A percentile compares a stretch with the other conserved stretches of the same genome.
phyloP scores from a whole-genome alignment of 140 eudicot species.

The Anethum foeniculum region DNA sequence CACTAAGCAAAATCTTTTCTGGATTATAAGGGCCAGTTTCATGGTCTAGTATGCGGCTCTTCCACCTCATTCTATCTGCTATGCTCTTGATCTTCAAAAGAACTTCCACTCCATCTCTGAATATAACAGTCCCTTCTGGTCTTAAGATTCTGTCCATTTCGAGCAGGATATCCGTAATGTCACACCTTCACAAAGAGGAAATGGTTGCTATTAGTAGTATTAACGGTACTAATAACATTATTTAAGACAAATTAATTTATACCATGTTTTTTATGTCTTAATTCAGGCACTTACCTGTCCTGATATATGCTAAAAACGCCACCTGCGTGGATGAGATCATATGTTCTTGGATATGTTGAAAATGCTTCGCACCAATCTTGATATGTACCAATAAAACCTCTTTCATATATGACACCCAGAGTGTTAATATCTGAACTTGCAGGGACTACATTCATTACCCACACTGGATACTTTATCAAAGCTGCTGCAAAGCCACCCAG shows the following conservation, averaged over 20 bases:
- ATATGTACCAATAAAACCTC: constrained; percentile 79
- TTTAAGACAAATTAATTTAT: background rate
- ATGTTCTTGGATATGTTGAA: constrained; percentile 89
- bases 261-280: background rate
- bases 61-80: constrained; percentile 81
- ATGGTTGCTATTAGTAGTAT: background rate
- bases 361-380: constrained; percentile 96
- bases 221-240: background rate
- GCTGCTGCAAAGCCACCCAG: constrained; percentile 94
- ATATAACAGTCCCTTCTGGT: constrained; percentile 83
- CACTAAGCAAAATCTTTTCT: constrained; percentile 68
- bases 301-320: constrained; percentile 80
- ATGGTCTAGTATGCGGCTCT: constrained; percentile 54
- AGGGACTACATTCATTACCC: constrained; percentile 99
- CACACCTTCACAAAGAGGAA: constrained; percentile 50
- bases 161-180: constrained; percentile 61
- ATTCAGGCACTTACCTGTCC: constrained; percentile 49
- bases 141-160: constrained; percentile 92
- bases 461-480: constrained; percentile 60
- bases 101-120: constrained; percentile 71
- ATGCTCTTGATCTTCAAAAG: constrained; percentile 52
- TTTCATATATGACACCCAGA: constrained; percentile 62
- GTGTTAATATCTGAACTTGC: constrained; percentile 50
- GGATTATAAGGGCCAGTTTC: constrained; percentile 60
- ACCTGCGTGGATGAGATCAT: constrained; percentile 84